phyloP scores from a whole-genome alignment of 2,329 filamentous ascomycete genomes.

The Plenodomus tracheiphilus region DNA sequence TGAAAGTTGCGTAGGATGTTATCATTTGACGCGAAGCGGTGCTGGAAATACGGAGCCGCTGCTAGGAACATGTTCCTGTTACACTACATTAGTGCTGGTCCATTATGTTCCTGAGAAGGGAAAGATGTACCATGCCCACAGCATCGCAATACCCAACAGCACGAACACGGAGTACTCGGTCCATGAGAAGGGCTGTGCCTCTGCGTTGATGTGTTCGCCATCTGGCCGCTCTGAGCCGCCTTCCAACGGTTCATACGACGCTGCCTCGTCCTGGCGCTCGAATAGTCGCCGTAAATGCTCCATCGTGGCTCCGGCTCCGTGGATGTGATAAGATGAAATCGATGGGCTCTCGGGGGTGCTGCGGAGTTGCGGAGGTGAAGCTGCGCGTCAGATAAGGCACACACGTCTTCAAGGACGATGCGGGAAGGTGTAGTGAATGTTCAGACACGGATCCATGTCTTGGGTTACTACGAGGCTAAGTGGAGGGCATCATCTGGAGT shows the following conservation, averaged over 20 bases:
- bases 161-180: conserved; percentile 84
- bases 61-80: conserved; percentile 97
- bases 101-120: background rate
- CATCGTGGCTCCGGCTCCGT: conserved; percentile 27
- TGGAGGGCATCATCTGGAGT: conserved; percentile 18
- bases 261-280: conserved; percentile 26
- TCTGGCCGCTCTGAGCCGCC: conserved; percentile 41
- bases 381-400: conserved; percentile 8
- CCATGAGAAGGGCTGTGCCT: conserved; percentile 69
- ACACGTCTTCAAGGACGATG: conserved; percentile 2
- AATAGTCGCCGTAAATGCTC: conserved; percentile 40
- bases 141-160: conserved; percentile 86
- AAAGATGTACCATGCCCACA: conserved; percentile 84
- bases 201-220: conserved; percentile 36
- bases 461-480: conserved; percentile 8
- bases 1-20: conserved; percentile 84
- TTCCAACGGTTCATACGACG: conserved; percentile 45
- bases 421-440: background rate
- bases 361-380: conserved; percentile 9
- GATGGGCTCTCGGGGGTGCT: conserved; percentile 5
- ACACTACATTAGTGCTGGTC: conserved; percentile 6
- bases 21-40: conserved; percentile 71
- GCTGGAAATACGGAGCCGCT: conserved; percentile 88
- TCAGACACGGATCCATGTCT: conserved; percentile 26
- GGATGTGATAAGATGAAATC: background rate